These are phyloP conservation scores for Vachellia collinsii DNA, from an alignment of 306 rosid species.

Conservation along the genomic window DNA sequence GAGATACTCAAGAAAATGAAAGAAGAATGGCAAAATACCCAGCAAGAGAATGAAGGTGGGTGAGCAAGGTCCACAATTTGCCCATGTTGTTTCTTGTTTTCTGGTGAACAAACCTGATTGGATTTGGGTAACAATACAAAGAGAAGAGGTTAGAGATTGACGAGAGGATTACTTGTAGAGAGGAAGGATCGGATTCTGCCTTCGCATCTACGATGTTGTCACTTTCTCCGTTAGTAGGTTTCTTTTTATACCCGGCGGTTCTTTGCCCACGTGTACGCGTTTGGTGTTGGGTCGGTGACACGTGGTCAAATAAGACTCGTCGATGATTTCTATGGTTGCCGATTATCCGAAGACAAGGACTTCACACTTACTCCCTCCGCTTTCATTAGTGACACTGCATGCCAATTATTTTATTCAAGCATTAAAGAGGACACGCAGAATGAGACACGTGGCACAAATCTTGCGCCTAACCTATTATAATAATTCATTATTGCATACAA, in stretches of 20 bases:
- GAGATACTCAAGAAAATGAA: neutral
- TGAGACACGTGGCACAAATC: too few relatives aligned
- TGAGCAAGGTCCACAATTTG: slow-evolving; percentile 64
- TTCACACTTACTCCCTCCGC: too few relatives aligned
- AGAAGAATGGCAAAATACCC: slow-evolving; percentile 48
- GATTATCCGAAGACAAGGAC: slow-evolving; percentile 7
- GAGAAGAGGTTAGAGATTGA: neutral
- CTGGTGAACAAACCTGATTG: neutral
- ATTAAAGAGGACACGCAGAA: too few relatives aligned
- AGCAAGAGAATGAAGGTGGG: slow-evolving; percentile 78
- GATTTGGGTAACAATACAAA: neutral
- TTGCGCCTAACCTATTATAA: too few relatives aligned
- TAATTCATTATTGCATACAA: too few relatives aligned
- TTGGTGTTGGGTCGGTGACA: slow-evolving; percentile 40
- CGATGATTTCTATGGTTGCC: neutral
- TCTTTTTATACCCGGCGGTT: neutral
- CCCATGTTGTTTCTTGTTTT: slow-evolving; percentile 45
- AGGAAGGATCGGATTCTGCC: slow-evolving; percentile 53
- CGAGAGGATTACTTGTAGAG: neutral
- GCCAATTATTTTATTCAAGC: too few relatives aligned
- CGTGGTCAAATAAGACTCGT: slow-evolving; percentile 20
- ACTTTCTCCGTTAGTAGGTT: neutral
- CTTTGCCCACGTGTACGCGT: slow-evolving; percentile 44
- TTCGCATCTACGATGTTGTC: neutral
- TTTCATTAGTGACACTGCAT: too few relatives aligned